These are phyloP conservation scores for Isabelozyma gotoi DNA, from an alignment of 805 yeast genomes.

Conservation along the genomic window DNA sequence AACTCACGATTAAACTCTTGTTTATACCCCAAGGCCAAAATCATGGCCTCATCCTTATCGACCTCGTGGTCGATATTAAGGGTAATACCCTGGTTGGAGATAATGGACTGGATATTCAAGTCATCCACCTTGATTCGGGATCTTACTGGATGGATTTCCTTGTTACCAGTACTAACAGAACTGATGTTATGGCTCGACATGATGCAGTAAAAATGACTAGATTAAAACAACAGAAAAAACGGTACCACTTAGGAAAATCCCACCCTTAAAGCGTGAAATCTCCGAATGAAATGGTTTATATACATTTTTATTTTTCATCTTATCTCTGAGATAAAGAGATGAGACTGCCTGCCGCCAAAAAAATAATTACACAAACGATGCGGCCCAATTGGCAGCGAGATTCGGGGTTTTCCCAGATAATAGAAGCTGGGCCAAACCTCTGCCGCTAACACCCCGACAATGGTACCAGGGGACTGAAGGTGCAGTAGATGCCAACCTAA, in stretches of 20 bases:
- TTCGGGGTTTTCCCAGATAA: background rate
- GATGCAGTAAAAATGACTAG: too few species aligned
- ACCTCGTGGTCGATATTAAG: conserved; percentile 49
- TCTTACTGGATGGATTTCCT: conserved; percentile 16
- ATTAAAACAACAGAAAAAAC: too few species aligned
- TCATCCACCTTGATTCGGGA: conserved; percentile 36
- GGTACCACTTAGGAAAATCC: too few species aligned
- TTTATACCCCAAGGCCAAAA: conserved; percentile 59
- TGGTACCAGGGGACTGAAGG: too few species aligned
- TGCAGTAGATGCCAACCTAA: too few species aligned
- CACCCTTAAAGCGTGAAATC: too few species aligned
- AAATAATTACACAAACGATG: background rate
- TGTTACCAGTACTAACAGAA: too few species aligned
- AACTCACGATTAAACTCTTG: conserved; percentile 64
- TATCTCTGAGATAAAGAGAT: background rate
- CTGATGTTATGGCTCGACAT: background rate
- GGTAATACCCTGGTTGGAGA: conserved; percentile 37
- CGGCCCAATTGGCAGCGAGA: background rate
- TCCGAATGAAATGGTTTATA: too few species aligned
- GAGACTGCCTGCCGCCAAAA: background rate
- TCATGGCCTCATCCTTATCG: conserved; percentile 51
- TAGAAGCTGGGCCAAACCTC: background rate
- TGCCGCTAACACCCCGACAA: background rate
- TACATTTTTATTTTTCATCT: background rate
- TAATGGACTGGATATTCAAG: conserved; percentile 32